Conservation (phyloP, 768 basidiomycete species). For the Leccinum olivaceopallidum region DNA sequence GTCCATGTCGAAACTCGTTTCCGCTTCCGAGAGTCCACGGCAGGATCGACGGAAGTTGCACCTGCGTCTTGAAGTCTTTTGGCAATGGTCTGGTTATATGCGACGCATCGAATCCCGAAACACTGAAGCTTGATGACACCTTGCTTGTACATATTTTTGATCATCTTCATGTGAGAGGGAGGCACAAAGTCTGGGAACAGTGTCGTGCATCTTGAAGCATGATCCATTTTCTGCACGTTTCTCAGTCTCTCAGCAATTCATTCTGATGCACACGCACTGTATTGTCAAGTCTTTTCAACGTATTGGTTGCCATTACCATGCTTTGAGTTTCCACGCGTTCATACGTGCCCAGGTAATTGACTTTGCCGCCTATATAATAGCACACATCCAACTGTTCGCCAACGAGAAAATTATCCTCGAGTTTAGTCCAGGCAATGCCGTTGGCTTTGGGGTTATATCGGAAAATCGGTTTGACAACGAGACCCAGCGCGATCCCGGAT, state of each 20-base stretch:
- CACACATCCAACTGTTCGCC: constrained; percentile 24
- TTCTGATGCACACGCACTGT: constrained; percentile 8
- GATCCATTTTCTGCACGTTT: constrained; percentile 19
- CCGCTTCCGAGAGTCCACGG: constrained; percentile 9
- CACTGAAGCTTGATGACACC: constrained; percentile 31
- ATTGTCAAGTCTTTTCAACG: constrained; percentile 12
- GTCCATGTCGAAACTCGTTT: constrained; percentile 10
- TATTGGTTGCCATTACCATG: constrained; percentile 15
- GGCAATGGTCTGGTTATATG: constrained; percentile 16
- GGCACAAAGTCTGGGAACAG: constrained; percentile 24
- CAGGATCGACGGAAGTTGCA: neutral
- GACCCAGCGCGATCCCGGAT: constrained; percentile 25
- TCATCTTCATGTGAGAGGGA: constrained; percentile 27
- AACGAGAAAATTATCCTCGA: constrained; percentile 9
- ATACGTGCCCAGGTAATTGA: constrained; percentile 29
- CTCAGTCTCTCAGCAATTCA: constrained; percentile 1
- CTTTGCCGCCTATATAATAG: constrained; percentile 1
- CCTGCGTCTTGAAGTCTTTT: constrained; percentile 11
- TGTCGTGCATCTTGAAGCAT: constrained; percentile 18
- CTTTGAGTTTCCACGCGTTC: constrained; percentile 18
- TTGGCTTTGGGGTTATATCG: constrained; percentile 28
- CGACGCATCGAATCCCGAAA: constrained; percentile 26
- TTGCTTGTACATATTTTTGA: constrained; percentile 28
- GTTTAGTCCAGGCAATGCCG: constrained; percentile 20
- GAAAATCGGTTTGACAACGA: constrained; percentile 26